phyloP scores from a whole-genome alignment of 192 early-diverging fungal species.

The Backusella tuberculispora region DNA sequence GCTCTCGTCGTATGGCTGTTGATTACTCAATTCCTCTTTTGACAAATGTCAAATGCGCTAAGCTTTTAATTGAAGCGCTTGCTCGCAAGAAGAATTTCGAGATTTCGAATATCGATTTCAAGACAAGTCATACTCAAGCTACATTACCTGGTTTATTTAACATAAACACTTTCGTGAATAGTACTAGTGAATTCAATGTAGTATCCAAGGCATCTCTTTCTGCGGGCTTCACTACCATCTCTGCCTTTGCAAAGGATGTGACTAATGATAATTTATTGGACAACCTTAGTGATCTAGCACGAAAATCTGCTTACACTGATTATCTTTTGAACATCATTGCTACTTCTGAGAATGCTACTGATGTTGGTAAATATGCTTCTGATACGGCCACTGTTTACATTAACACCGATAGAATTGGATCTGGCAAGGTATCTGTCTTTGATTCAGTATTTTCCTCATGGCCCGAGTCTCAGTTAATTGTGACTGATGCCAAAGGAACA shows the following conservation, averaged over 20 bases:
- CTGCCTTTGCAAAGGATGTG: slow-evolving; percentile 58
- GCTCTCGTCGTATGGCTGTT: slow-evolving; percentile 95
- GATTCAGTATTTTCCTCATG: slow-evolving; percentile 80
- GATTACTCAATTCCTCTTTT: slow-evolving; percentile 97
- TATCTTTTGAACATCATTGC: slow-evolving; percentile 74
- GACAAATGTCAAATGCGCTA: slow-evolving; percentile 99
- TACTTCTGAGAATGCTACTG: slow-evolving; percentile 63
- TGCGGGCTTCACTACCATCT: slow-evolving; percentile 87
- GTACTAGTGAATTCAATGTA: slow-evolving; percentile 59
- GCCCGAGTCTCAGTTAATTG: slow-evolving; percentile 72
- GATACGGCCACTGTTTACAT: slow-evolving; percentile 63
- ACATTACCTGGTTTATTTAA: slow-evolving; percentile 89
- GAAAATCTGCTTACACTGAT: slow-evolving; percentile 72
- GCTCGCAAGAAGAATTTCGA: slow-evolving; percentile 69
- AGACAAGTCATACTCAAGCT: slow-evolving; percentile 84
- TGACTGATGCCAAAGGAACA: slow-evolving; percentile 85
- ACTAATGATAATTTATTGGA: slow-evolving; percentile 45
- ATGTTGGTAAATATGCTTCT: slow-evolving; percentile 45
- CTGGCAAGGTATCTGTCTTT: slow-evolving; percentile 62
- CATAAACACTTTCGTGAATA: slow-evolving; percentile 69
- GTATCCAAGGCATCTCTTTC: slow-evolving; percentile 75
- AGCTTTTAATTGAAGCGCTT: slow-evolving; percentile 96
- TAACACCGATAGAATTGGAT: slow-evolving; percentile 57
- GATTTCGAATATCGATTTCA: slow-evolving; percentile 86
- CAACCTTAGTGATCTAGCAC: slow-evolving; percentile 55